Evolutionary conservation across 805 yeast species (phyloP), one percentile per base, ranked within the genome.

Genomic region (Sugiyamaella americana): DNA sequence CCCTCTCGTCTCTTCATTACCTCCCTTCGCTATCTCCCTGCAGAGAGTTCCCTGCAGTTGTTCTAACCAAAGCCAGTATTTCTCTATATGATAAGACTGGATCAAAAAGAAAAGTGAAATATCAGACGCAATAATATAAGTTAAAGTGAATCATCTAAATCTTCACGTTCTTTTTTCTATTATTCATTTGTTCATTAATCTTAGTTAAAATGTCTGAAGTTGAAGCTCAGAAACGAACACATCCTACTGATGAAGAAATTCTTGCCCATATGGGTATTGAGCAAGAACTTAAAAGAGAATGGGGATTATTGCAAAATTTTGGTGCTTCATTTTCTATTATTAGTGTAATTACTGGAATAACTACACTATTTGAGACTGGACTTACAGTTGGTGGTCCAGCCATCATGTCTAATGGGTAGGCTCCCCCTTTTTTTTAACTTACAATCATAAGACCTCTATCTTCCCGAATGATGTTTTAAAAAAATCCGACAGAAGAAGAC

Each of bases 301-400:
- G 79, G 57, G 69, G 80, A 2, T 74, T 82, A 1, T 48, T 78
- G 34, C 85, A 80, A 59, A 80, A 80, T 30, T 82, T 82, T 59
- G 87, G 86, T 46, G 77, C 82, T 47, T 83, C 87, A 2, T 82
- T 80, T 57, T 75, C 82, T 17, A 81, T 82, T 59, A 82, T 83
- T 85, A 83, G 84, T 17, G 68, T 80, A 41, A 68, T 80, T 44
- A 84, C 84, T 5, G 78, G 83, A 5, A 74, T 79, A 47, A 80
- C 82, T 3, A 72, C 84, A 13, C 72, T 80, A 19, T 67, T 80
- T 42, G 70, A 70, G 59, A 78, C 78, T 57, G 85, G 87, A 3
- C 64, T 82, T 40, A 66, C 80, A 6, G 63, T 74, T 26, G 78
- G 82, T 0, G 88, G 88, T 2, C 80, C 86, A 0, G 79, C 74